phyloP scores from a whole-genome alignment of 306 rosid genomes.

The Fragaria nilgerrensis region DNA sequence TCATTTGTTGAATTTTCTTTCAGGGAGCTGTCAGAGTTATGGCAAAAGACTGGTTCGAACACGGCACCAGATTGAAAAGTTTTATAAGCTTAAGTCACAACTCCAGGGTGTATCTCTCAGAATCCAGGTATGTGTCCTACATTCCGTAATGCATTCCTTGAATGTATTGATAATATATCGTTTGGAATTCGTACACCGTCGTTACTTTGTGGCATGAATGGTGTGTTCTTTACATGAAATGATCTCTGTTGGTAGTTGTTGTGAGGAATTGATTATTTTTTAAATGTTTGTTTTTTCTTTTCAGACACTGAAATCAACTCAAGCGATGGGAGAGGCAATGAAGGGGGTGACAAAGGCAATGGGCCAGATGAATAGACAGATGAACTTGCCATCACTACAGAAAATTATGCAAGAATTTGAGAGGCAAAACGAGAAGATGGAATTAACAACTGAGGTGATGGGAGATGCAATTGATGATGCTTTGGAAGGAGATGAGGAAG shows the following conservation, averaged over 20 bases:
- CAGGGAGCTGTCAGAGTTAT: constrained; percentile 99
- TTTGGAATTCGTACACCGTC: background rate
- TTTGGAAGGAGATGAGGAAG: constrained; percentile 96
- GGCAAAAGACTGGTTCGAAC: constrained; percentile 99
- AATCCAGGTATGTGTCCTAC: constrained; percentile 65
- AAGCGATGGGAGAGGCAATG: constrained; percentile 99
- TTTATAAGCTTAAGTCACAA: constrained; percentile 96
- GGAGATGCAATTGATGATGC: constrained; percentile 97
- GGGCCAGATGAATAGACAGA: constrained; percentile 97
- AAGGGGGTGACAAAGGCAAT: constrained; percentile 98
- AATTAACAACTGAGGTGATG: constrained; percentile 77
- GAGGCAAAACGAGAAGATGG: constrained; percentile 94
- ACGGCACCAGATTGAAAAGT: constrained; percentile 93
- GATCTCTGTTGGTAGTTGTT: background rate
- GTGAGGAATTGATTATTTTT: constrained; percentile 1
- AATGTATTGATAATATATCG: background rate
- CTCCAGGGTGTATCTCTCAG: constrained; percentile 98
- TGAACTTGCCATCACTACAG: constrained; percentile 93
- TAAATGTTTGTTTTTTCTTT: background rate
- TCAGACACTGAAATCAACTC: constrained; percentile 91
- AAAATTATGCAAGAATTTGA: constrained; percentile 95
- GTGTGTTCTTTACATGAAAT: background rate
- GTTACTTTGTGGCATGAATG: background rate
- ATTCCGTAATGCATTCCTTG: background rate
- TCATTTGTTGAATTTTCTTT: constrained; percentile 29